Conservation (phyloP, 2,329 filamentous ascomycete genomes). For the Sporothrix dimorphospora region DNA sequence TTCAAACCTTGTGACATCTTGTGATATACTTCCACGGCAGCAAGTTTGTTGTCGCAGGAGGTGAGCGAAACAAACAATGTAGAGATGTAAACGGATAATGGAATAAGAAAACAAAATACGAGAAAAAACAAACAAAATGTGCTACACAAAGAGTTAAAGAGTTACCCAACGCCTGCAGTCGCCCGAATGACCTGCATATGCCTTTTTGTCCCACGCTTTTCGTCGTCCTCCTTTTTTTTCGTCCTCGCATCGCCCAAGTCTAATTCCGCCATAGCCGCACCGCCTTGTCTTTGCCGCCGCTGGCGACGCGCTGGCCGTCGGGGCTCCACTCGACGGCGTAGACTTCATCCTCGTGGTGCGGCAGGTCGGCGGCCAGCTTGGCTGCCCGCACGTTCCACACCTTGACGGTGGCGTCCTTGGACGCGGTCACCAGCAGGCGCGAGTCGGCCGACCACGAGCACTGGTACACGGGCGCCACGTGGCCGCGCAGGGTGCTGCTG, state of each 20-base stretch:
- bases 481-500: conserved; percentile 82
- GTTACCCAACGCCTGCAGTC: conserved; percentile 24
- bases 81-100: not conserved
- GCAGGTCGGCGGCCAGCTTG: conserved; percentile 78
- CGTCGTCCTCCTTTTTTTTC: not conserved
- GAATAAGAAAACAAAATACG: not conserved
- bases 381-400: conserved; percentile 89
- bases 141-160: not conserved
- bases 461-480: conserved; percentile 89
- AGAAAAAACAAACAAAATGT: not conserved
- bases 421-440: conserved; percentile 81
- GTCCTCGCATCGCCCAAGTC: conserved; percentile 13
- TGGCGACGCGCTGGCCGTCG: conserved; percentile 85
- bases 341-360: conserved; percentile 89
- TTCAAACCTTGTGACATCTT: conserved; percentile 18
- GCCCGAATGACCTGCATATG: conserved; percentile 22
- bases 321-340: conserved; percentile 95
- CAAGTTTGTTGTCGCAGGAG: not conserved
- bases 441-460: conserved; percentile 92
- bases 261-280: conserved; percentile 69
- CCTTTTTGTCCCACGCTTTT: conserved; percentile 11
- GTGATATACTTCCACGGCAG: conserved; percentile 6
- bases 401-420: conserved; percentile 91
- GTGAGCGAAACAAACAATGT: not conserved
- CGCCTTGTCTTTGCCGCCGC: conserved; percentile 89